A percentile compares a stretch with the other conserved stretches of the same genome.
phyloP scores from a whole-genome alignment of 129 eudicot genomes.

The Mikania micrantha region DNA sequence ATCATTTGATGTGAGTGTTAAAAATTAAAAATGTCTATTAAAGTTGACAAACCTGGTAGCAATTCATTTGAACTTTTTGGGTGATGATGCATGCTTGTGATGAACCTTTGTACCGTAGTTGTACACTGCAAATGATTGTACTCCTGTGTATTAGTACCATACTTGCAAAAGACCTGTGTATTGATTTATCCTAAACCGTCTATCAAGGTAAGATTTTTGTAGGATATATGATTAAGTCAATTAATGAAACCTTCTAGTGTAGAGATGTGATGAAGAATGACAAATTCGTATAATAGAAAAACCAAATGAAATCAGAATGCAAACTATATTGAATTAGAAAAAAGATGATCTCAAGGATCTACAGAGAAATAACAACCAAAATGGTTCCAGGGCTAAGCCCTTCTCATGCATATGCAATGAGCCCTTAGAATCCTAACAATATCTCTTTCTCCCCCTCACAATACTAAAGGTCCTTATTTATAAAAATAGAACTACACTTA shows the following conservation, averaged over 20 bases:
- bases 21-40: constrained; percentile 6
- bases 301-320: too few species aligned
- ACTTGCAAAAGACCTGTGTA: neutral
- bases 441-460: too few species aligned
- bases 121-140: neutral
- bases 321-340: too few species aligned
- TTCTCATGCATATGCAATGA: too few species aligned
- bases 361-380: too few species aligned
- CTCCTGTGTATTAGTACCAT: neutral
- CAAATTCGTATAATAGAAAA: too few species aligned
- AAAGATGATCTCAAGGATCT: too few species aligned
- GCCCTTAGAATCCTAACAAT: too few species aligned
- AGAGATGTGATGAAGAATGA: too few species aligned
- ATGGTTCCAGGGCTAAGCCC: too few species aligned
- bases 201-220: neutral
- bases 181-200: neutral
- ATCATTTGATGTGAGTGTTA: constrained; percentile 2
- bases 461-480: too few species aligned
- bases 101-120: neutral
- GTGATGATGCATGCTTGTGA: neutral
- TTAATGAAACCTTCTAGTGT: neutral
- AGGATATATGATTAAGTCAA: neutral
- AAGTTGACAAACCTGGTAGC: neutral
- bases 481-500: too few species aligned
- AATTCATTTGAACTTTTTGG: neutral